Conservation (phyloP, 345 rosid species). For the Pelargonium nanum region DNA sequence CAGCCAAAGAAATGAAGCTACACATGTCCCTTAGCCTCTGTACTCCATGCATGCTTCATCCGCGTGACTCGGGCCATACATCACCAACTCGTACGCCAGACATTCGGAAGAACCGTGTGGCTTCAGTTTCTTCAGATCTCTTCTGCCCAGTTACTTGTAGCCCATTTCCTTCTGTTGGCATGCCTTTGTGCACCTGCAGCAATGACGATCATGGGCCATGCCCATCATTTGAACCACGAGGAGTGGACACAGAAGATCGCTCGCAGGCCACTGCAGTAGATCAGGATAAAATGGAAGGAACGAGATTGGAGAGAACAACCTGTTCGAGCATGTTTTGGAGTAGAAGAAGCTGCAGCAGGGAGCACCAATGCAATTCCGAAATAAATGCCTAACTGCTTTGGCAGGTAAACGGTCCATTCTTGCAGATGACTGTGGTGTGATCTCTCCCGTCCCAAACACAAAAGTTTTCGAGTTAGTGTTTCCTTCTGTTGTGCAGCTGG, state of each 20-base stretch:
- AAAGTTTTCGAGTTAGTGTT: not conserved
- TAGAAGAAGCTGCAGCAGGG: conserved; percentile 97
- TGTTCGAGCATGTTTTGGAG: conserved; percentile 99
- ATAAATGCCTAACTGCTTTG: conserved; percentile 55
- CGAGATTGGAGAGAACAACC: conserved; percentile 65
- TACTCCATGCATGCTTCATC: conserved; percentile 84
- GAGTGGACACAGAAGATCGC: conserved; percentile 29
- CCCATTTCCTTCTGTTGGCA: conserved; percentile 83
- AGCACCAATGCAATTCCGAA: conserved; percentile 94
- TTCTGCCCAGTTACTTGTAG: conserved; percentile 89
- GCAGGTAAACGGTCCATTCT: too few relatives aligned
- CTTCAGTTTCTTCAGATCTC: conserved; percentile 74
- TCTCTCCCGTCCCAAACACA: not conserved
- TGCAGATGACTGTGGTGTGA: not conserved
- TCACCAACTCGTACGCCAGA: conserved; percentile 55
- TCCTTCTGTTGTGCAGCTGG: too few relatives aligned
- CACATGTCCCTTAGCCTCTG: conserved; percentile 75
- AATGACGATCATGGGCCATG: conserved; percentile 72
- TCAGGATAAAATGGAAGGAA: conserved; percentile 65
- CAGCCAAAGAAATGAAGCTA: conserved; percentile 47
- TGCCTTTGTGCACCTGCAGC: conserved; percentile 88
- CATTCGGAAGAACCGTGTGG: conserved; percentile 51
- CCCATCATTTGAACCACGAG: conserved; percentile 63
- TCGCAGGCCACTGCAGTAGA: conserved; percentile 33
- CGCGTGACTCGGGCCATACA: conserved; percentile 38